Conservation (phyloP, 1,284 basidiomycete genomes). For the Xerocomus nothofagi region DNA sequence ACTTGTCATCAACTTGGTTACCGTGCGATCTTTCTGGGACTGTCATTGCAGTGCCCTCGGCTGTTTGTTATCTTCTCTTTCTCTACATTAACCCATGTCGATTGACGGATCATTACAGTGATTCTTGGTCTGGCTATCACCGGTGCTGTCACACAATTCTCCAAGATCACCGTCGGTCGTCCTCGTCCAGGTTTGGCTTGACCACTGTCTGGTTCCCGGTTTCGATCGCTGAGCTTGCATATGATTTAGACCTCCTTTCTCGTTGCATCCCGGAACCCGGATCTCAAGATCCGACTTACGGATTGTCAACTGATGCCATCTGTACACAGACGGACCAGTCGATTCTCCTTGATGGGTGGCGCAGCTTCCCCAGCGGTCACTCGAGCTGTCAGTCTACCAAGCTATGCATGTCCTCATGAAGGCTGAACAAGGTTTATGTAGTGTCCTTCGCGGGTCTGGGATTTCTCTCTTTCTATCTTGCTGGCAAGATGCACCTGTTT, state of each 20-base stretch:
- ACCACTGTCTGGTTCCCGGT: not conserved
- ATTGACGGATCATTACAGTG: constrained; percentile 44
- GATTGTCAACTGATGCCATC: constrained; percentile 72
- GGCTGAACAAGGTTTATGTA: constrained; percentile 31
- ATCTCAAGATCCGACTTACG: constrained; percentile 68
- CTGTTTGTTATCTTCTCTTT: constrained; percentile 44
- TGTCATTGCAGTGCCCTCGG: constrained; percentile 82
- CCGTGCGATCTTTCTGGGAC: constrained; percentile 85
- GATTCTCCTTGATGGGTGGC: constrained; percentile 82
- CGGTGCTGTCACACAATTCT: constrained; percentile 80
- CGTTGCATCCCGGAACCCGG: constrained; percentile 78
- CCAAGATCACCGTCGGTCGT: constrained; percentile 87
- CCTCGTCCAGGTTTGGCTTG: constrained; percentile 70
- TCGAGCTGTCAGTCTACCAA: constrained; percentile 62
- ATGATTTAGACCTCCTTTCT: constrained; percentile 67
- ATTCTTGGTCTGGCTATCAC: constrained; percentile 74
- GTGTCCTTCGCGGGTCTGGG: constrained; percentile 93
- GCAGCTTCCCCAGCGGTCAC: constrained; percentile 94
- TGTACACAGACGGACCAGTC: constrained; percentile 71
- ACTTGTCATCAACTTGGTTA: constrained; percentile 64
- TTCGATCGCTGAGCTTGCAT: not conserved
- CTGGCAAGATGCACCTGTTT: constrained; percentile 91
- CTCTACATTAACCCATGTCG: constrained; percentile 10
- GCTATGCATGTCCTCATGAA: not conserved
- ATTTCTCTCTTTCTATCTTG: constrained; percentile 86